Evolutionary conservation across 2,329 filamentous ascomycete species (phyloP).

Genomic region (Cladophialophora psammophila): DNA sequence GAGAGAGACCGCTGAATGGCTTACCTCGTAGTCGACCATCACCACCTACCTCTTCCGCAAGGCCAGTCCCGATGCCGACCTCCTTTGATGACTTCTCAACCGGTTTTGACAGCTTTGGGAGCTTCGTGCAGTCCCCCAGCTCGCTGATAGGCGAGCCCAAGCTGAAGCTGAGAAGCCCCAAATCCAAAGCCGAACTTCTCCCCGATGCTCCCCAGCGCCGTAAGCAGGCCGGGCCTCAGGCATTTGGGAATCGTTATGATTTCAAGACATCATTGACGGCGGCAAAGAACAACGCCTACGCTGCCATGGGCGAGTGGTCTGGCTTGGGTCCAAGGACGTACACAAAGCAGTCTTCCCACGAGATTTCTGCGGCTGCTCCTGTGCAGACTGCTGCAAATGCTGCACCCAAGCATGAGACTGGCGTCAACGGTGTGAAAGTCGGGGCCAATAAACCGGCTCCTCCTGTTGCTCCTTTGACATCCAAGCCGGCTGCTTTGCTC

Average conservation of each 20-base stretch:
- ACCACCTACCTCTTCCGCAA: slow-evolving; percentile 61
- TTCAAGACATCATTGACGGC: slow-evolving; percentile 90
- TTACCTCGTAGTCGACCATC: slow-evolving; percentile 73
- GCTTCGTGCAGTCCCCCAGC: slow-evolving; percentile 66
- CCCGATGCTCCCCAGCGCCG: slow-evolving; percentile 62
- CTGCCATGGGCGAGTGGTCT: slow-evolving; percentile 41
- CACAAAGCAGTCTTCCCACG: slow-evolving; percentile 40
- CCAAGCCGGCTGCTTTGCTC: slow-evolving; percentile 62
- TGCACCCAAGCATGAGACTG: slow-evolving; percentile 33
- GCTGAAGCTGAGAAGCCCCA: slow-evolving; percentile 74
- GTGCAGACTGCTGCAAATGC: slow-evolving; percentile 31
- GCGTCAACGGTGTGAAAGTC: slow-evolving; percentile 29
- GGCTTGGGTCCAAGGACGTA: slow-evolving; percentile 36
- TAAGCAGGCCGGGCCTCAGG: slow-evolving; percentile 66
- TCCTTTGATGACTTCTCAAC: slow-evolving; percentile 75
- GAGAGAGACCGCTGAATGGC: slow-evolving; percentile 60
- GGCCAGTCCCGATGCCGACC: slow-evolving; percentile 62
- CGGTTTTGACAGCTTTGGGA: slow-evolving; percentile 60
- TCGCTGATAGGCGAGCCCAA: slow-evolving; percentile 71
- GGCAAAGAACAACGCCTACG: slow-evolving; percentile 67
- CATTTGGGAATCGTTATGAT: slow-evolving; percentile 93
- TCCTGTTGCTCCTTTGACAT: slow-evolving; percentile 47
- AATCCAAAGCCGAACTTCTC: slow-evolving; percentile 69
- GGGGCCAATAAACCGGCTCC: slow-evolving; percentile 28
- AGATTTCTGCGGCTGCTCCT: slow-evolving; percentile 37